Conservation (phyloP, 768 basidiomycete genomes). For the Mycena metata region DNA sequence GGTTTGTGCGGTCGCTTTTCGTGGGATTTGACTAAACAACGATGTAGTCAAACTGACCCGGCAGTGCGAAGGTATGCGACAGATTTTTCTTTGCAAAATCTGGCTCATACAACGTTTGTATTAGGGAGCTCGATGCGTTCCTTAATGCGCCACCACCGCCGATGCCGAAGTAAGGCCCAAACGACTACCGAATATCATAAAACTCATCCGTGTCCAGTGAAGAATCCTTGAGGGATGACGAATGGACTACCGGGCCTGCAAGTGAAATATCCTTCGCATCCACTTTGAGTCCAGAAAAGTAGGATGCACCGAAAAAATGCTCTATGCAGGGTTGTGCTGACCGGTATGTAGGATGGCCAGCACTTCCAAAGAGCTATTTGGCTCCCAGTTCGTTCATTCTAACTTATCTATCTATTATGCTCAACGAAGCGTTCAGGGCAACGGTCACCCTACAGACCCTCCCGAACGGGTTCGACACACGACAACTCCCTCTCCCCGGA, state of each 20-base stretch:
- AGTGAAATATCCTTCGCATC: constrained; percentile 13
- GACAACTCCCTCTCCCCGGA: constrained; percentile 35
- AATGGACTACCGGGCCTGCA: neutral
- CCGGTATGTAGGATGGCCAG: constrained; percentile 14
- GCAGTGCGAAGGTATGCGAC: constrained; percentile 22
- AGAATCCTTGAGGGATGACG: neutral
- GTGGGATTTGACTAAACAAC: neutral
- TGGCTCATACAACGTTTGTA: neutral
- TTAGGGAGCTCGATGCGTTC: constrained; percentile 28
- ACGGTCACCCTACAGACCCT: constrained; percentile 32
- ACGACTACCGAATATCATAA: neutral
- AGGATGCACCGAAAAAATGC: neutral
- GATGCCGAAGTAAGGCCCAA: neutral
- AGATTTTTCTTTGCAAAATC: neutral
- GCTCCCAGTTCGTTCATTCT: constrained; percentile 19
- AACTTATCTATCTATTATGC: neutral
- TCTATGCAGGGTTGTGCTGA: neutral
- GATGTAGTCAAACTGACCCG: constrained; percentile 22
- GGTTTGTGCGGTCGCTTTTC: constrained; percentile 6
- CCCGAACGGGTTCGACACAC: constrained; percentile 34
- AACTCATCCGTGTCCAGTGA: constrained; percentile 9
- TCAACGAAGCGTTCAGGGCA: constrained; percentile 7
- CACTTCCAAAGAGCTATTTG: constrained; percentile 30
- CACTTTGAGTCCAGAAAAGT: constrained; percentile 23
- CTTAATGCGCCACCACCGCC: constrained; percentile 28